Conservation (phyloP, 1,139 yeast species). For the Yamadazyma pseudoaaseri region DNA sequence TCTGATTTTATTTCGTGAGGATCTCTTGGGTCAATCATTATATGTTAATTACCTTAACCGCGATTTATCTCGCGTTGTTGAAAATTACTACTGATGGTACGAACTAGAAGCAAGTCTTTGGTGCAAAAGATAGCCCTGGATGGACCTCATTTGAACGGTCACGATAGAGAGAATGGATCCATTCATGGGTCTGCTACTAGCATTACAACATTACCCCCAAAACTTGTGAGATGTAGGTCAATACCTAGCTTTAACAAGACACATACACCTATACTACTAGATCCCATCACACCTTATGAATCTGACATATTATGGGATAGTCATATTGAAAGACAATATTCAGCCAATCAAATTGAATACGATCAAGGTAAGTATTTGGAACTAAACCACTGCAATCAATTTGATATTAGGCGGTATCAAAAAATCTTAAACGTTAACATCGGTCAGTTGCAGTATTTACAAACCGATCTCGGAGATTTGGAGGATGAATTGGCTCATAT, state of each 20-base stretch:
- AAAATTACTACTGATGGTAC: constrained; percentile 22
- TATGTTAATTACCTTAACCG: constrained; percentile 1
- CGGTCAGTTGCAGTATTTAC: constrained; percentile 33
- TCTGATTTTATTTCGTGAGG: constrained; percentile 16
- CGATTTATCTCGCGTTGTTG: constrained; percentile 10
- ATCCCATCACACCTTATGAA: constrained; percentile 42
- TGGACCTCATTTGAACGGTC: constrained; percentile 28
- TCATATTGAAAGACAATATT: constrained; percentile 28
- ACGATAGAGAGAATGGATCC: constrained; percentile 7
- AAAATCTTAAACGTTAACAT: constrained; percentile 36
- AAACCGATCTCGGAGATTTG: constrained; percentile 41
- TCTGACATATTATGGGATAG: constrained; percentile 28
- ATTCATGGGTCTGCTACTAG: too few species aligned
- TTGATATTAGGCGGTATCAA: constrained; percentile 36
- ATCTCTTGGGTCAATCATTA: constrained; percentile 21
- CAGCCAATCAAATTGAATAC: constrained; percentile 3
- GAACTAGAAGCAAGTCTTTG: constrained; percentile 51
- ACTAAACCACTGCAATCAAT: constrained; percentile 5
- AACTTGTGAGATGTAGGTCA: constrained; percentile 20
- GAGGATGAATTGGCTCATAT: constrained; percentile 22
- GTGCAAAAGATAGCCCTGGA: constrained; percentile 46
- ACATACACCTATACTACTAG: constrained; percentile 8
- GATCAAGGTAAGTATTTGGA: constrained; percentile 3
- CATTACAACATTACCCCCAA: constrained; percentile 1
- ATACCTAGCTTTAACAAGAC: constrained; percentile 9